phyloP scores from a whole-genome alignment of 306 rosid genomes.

The Leucaena leucocephala region DNA sequence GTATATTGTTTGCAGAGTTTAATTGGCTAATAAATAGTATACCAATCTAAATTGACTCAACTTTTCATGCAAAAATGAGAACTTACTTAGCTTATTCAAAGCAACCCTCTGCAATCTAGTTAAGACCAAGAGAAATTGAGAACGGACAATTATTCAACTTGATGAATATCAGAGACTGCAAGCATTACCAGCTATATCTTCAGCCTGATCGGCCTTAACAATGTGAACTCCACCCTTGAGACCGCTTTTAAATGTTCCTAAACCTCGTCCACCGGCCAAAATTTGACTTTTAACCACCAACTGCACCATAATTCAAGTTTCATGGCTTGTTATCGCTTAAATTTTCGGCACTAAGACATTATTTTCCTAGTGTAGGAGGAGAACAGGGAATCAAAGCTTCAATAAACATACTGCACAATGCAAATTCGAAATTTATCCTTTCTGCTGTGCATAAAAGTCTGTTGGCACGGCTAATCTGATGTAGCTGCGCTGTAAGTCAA shows the following conservation, averaged over 20 bases:
- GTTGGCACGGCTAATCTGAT: constrained; percentile 25
- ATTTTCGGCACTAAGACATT: neutral
- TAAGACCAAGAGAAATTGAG: constrained; percentile 14
- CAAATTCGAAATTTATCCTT: constrained; percentile 1
- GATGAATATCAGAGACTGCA: constrained; percentile 4
- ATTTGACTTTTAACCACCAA: constrained; percentile 63
- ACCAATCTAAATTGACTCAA: neutral
- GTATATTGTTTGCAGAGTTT: neutral
- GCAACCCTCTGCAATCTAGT: neutral
- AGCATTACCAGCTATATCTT: constrained; percentile 82
- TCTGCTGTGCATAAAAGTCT: neutral
- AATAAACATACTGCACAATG: constrained; percentile 1
- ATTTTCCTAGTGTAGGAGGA: neutral
- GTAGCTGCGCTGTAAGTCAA: neutral
- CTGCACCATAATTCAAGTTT: constrained; percentile 47
- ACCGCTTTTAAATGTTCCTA: constrained; percentile 90
- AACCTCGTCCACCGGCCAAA: constrained; percentile 96
- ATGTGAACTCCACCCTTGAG: constrained; percentile 96
- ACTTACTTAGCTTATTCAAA: neutral
- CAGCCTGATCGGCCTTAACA: constrained; percentile 78
- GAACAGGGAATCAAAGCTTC: neutral
- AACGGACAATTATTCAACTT: constrained; percentile 26
- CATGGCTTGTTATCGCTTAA: constrained; percentile 14
- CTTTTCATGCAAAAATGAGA: neutral
- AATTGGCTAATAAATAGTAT: neutral